Evolutionary conservation across 768 basidiomycete species (phyloP), one percentile per base, ranked within the genome.

Genomic region (Dentipellis fragilis): DNA sequence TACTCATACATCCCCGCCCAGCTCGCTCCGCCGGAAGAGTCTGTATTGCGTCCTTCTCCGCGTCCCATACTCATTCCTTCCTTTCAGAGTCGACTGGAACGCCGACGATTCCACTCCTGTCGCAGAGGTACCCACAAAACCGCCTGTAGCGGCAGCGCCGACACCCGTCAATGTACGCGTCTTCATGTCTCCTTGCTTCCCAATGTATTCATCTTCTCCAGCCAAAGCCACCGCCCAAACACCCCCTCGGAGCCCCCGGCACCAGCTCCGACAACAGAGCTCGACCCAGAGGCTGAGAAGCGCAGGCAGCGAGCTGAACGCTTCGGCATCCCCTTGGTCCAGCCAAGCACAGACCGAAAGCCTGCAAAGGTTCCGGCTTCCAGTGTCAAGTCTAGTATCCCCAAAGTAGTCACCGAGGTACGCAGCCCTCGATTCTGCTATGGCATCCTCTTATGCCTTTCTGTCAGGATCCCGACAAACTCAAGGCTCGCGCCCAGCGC

Each of bases 251-350:
- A 58, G 16, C 14, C 54, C 19, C n/a, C 40, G 4, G 49, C 54
- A 2, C 23, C 58, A 2, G 35, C 60, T 17, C 16, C 61, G 2
- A 45, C 60, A 51, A 9, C 65, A 4, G 10, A 45, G 3, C 72
- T 65, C 21, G 81, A 84, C 57, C 55, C 68, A 22, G 85, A 86
- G 52, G 67, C 74, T 10, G 82, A 78, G 59, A 83, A 75, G 62
- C 80, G 81, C 53, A 79, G 71, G 64, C 71, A 74, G 45, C 80
- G 86, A 42, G 85, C 85, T 5, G 82, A 73, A 16, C 80, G 86
- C n/a, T 87, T 88, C 60, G 83, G 83, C 35, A 80, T 84, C n/a
- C 77, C 83, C 3, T 63, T 84, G 8, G 78, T 84, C 9, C 72
- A 73, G 49, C 73, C 77, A 23, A 58, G 66, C 48, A 51, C 71